Percentiles rank a stretch among this genome's conserved stretches.
phyloP scores from a whole-genome alignment of 2,329 filamentous ascomycete species.

The Mycosphaerella arachidis region DNA sequence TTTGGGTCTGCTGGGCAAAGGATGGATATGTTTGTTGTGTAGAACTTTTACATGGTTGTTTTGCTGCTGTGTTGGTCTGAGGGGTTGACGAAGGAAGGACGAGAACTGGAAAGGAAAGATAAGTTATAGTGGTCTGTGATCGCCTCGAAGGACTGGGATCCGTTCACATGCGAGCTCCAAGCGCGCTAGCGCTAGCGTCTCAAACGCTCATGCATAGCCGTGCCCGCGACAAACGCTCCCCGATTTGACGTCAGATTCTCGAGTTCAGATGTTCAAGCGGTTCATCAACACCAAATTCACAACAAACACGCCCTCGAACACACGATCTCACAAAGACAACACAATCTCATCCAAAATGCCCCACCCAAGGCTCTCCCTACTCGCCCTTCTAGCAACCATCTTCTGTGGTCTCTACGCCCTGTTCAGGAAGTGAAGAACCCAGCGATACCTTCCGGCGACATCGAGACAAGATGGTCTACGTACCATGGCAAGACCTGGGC shows the following conservation, averaged over 20 bases:
- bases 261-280: background rate
- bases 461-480: slow-evolving; percentile 17
- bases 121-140: background rate
- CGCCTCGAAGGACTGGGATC: background rate
- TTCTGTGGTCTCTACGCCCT: background rate
- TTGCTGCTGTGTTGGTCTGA: too few species aligned
- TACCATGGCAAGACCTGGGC: slow-evolving; percentile 22
- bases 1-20: too few species aligned
- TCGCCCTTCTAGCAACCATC: background rate
- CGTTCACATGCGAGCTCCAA: background rate
- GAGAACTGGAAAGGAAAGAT: too few species aligned
- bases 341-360: background rate
- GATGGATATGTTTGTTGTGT: too few species aligned
- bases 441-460: background rate
- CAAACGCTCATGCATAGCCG: background rate
- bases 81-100: too few species aligned
- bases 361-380: background rate
- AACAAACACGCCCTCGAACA: background rate
- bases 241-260: background rate
- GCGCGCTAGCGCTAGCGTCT: background rate
- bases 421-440: background rate
- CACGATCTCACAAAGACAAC: background rate
- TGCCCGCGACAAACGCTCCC: background rate
- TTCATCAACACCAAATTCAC: background rate
- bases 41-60: too few species aligned